A percentile compares a stretch with the other conserved stretches of the same genome.
These are phyloP conservation scores for Floccularia luteovirens DNA, from an alignment of 768 basidiomycete genomes.

Conservation along the genomic window DNA sequence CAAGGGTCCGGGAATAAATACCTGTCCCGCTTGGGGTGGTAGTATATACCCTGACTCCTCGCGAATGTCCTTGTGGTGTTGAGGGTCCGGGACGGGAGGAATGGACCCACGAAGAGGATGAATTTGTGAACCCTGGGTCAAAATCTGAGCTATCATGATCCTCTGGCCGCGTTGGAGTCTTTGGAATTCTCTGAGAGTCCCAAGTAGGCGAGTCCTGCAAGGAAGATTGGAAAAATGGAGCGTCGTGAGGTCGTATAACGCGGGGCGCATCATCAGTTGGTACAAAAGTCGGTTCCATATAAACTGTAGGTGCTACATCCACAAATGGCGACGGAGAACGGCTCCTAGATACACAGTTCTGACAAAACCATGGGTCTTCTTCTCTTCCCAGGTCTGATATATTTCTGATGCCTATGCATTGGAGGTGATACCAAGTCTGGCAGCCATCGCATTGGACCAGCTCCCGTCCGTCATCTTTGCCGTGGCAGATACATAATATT, in stretches of 20 bases:
- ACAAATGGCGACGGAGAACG: constrained; percentile 31
- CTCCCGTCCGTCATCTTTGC: constrained; percentile 62
- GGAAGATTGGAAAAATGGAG: constrained; percentile 51
- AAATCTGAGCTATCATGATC: constrained; percentile 7
- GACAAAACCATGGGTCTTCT: constrained; percentile 78
- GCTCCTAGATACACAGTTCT: constrained; percentile 38
- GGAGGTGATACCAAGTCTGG: constrained; percentile 74
- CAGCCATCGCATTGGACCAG: constrained; percentile 81
- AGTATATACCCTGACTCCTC: constrained; percentile 30
- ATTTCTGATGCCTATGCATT: constrained; percentile 67
- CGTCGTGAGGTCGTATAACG: constrained; percentile 36
- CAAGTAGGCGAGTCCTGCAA: constrained; percentile 56
- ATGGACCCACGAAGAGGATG: constrained; percentile 37
- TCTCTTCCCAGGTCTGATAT: constrained; percentile 62
- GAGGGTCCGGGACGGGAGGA: constrained; percentile 41
- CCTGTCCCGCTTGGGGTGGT: constrained; percentile 23
- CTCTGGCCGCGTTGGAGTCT: constrained; percentile 38
- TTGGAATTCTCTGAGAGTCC: constrained; percentile 33
- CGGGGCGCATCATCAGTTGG: constrained; percentile 50
- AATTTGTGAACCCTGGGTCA: constrained; percentile 21
- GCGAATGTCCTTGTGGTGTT: constrained; percentile 40
- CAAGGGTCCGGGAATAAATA: constrained; percentile 26
- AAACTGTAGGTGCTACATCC: constrained; percentile 16
- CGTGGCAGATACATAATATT: constrained; percentile 58
- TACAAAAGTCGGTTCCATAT: constrained; percentile 61